Evolutionary conservation across 345 rosid genomes (phyloP), one percentile per base, ranked within the genome.

Genomic region (Tarenaya hassleriana): DNA sequence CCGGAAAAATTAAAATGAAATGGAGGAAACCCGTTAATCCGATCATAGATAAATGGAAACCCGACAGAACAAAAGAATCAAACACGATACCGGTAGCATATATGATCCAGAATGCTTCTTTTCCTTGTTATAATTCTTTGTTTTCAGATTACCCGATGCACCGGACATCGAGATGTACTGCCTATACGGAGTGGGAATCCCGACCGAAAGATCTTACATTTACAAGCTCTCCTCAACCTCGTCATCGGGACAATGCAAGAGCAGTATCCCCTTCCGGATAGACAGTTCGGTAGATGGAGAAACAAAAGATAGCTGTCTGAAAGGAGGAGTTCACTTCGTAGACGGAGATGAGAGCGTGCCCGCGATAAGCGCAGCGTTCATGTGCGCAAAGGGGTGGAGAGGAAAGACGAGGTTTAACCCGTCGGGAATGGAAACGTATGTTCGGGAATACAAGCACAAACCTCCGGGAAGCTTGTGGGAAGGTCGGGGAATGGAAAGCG

Each of bases 381-480:
- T 79, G 92, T 83, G 86, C 7, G 85, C 81, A 2, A 81, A 71
- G 56, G 89, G 79, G 7, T 83, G 89, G 89, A 72, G 73, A 61
- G 88, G 95, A 7, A 79, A 61, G 62, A 77, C 89, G 5, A 68
- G 83, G 58, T 83, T 79, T 72, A 86, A 86, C 51, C 92, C 89
- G 0, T 75, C 83, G 0, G 84, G 89, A 14, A 68, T 52, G 32
- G 51, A 58, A 0, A 75, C 81, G 0, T 64, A 63, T 33, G 35
- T 71, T 5, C 66, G 85, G 60, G 96, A 87, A 64, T 81, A 74
- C 45, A 64, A 14, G 48, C 89, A 87, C 69, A 71, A 73, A 57
- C 68, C 81, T 0, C 77, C 83, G 0, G 64, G 77, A 10, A 79
- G 77, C 56, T 53, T 83, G 15, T 68, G 83, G 0, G 86, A 83